These are phyloP conservation scores for Xylaria castorea DNA, from an alignment of 495 filamentous ascomycete genomes.

Conservation along the genomic window DNA sequence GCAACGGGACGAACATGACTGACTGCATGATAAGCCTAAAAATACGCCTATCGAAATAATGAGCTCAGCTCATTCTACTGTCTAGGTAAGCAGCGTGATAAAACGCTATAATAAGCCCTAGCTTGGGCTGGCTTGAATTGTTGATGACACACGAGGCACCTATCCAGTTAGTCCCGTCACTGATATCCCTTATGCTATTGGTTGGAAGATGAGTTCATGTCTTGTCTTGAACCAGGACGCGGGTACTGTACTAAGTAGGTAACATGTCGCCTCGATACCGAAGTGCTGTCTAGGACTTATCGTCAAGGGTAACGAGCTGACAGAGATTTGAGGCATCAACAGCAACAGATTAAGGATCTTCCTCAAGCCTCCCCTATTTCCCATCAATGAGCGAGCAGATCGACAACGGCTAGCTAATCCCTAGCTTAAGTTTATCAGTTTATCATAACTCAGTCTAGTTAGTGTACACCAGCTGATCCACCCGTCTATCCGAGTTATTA, in stretches of 20 bases:
- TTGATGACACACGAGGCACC: neutral
- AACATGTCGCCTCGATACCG: neutral
- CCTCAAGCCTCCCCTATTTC: constrained; percentile 4
- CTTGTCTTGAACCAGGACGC: neutral
- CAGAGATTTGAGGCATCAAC: neutral
- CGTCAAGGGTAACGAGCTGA: neutral
- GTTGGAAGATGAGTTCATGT: neutral
- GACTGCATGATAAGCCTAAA: constrained; percentile 14
- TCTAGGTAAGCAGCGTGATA: constrained; percentile 9
- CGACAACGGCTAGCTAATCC: neutral
- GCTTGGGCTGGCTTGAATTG: neutral
- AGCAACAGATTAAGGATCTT: neutral
- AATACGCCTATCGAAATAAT: constrained; percentile 23
- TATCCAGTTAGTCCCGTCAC: neutral
- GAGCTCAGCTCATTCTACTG: constrained; percentile 21
- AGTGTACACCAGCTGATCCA: neutral
- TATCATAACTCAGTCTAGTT: constrained; percentile 5
- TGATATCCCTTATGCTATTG: constrained; percentile 3
- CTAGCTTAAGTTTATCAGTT: neutral
- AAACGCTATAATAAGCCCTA: constrained; percentile 21
- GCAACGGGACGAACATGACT: neutral
- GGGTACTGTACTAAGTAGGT: too few relatives aligned
- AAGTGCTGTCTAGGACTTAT: constrained; percentile 1
- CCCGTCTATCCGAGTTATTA: neutral
- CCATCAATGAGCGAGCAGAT: neutral